Evolutionary conservation across 2,329 filamentous ascomycete species (phyloP).

Genomic region (Trichoderma semiorbis): DNA sequence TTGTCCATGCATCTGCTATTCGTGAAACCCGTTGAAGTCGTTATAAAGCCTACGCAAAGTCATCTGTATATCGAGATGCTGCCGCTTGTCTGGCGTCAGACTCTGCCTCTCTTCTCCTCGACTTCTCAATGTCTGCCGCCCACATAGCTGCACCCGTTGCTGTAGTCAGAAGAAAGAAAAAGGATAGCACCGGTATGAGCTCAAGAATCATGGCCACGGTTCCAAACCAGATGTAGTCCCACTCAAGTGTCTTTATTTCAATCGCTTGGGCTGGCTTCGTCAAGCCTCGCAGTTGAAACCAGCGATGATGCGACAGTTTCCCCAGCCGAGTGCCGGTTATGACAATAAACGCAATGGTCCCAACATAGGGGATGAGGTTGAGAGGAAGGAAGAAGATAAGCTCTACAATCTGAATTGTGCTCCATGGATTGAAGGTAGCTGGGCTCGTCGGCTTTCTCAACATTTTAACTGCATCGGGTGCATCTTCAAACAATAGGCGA

Average conservation of each 20-base stretch:
- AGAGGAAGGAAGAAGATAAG: conserved; percentile 75
- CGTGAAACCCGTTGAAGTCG: background rate
- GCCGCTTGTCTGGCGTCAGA: background rate
- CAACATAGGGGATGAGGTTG: conserved; percentile 81
- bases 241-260: conserved; percentile 63
- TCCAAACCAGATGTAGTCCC: conserved; percentile 94
- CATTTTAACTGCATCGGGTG: conserved; percentile 69
- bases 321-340: conserved; percentile 85
- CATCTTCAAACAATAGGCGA: conserved; percentile 63
- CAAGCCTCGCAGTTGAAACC: conserved; percentile 76
- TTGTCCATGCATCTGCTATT: background rate
- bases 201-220: conserved; percentile 79
- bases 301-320: conserved; percentile 86
- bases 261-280: conserved; percentile 69
- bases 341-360: conserved; percentile 80
- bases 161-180: conserved; percentile 89
- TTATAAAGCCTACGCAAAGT: background rate
- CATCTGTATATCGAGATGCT: conserved; percentile 8
- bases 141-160: conserved; percentile 82
- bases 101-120: conserved; percentile 8
- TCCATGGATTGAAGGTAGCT: conserved; percentile 84
- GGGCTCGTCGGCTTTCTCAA: conserved; percentile 76
- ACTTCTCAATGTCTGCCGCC: conserved; percentile 72
- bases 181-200: conserved; percentile 85
- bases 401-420: conserved; percentile 83